Evolutionary conservation across 1,284 basidiomycete genomes (phyloP).

Genomic region (Paramarasmius palmivorus): DNA sequence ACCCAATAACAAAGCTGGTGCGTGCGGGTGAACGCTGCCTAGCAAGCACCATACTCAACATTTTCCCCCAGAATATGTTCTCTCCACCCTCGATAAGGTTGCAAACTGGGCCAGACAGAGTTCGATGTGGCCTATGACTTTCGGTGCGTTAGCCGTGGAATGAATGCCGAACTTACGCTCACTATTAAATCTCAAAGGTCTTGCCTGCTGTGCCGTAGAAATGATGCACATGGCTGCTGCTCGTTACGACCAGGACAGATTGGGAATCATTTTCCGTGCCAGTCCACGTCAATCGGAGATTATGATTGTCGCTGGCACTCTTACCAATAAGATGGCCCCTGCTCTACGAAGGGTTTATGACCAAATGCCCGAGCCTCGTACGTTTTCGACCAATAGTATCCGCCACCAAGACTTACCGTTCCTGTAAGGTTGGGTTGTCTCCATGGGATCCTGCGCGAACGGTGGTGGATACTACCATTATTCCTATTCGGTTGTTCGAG

Average conservation of each 20-base stretch:
- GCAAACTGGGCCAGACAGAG: constrained; percentile 98
- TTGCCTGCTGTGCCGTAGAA: constrained; percentile 99
- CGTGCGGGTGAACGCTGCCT: constrained; percentile 27
- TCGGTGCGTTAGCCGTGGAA: constrained; percentile 54
- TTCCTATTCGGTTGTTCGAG: constrained; percentile 97
- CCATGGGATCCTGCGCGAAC: constrained; percentile 99
- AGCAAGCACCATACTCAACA: background rate
- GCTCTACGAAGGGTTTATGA: constrained; percentile 94
- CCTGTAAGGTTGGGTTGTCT: constrained; percentile 90
- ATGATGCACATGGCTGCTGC: constrained; percentile 99
- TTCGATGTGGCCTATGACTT: constrained; percentile 99
- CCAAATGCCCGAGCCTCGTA: constrained; percentile 94
- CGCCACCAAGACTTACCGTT: background rate
- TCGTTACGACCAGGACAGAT: constrained; percentile 97
- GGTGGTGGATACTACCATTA: constrained; percentile 99
- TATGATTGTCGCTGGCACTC: constrained; percentile 99
- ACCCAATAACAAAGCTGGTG: constrained; percentile 88
- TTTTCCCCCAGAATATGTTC: constrained; percentile 80
- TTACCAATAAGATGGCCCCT: constrained; percentile 99
- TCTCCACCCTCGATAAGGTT: constrained; percentile 95
- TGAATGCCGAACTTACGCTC: constrained; percentile 8
- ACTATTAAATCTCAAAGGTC: constrained; percentile 50
- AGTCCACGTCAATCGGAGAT: constrained; percentile 97
- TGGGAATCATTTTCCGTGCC: constrained; percentile 98
- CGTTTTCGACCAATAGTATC: constrained; percentile 19